Conservation (phyloP, 441 rosid genomes). For the Biscutella laevigata region DNA sequence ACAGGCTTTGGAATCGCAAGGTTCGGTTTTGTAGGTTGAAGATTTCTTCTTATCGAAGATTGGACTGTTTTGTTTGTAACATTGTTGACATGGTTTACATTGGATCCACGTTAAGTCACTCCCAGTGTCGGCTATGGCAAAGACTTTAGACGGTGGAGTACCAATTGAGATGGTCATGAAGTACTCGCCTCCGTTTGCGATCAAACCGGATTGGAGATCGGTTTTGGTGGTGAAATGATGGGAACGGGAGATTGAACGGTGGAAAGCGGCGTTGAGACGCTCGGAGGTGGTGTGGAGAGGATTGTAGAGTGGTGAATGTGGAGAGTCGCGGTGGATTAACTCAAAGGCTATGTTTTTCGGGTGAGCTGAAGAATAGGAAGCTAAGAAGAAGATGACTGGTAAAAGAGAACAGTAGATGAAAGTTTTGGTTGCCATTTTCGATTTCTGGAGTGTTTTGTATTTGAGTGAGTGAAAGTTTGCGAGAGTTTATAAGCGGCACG, state of each 20-base stretch:
- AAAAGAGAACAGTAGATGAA: conserved; percentile 4
- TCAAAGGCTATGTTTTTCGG: conserved; percentile 22
- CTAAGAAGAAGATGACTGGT: neutral
- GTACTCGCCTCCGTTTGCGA: conserved; percentile 21
- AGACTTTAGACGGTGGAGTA: conserved; percentile 28
- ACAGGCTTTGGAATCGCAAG: conserved; percentile 26
- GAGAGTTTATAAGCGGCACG: conserved; percentile 8
- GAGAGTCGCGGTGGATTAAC: conserved; percentile 41
- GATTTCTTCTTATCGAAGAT: conserved; percentile 31
- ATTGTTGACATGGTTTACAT: conserved; percentile 42
- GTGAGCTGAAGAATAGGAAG: conserved; percentile 7
- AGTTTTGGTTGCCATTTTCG: conserved; percentile 8
- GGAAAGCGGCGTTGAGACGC: conserved; percentile 25
- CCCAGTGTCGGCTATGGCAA: conserved; percentile 40
- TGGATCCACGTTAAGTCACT: conserved; percentile 50
- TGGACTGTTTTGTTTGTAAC: conserved; percentile 34
- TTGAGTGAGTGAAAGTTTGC: neutral
- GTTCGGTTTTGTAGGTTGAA: conserved; percentile 22
- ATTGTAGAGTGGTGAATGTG: conserved; percentile 33
- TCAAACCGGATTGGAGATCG: conserved; percentile 12
- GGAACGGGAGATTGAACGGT: conserved; percentile 28
- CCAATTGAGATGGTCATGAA: conserved; percentile 41
- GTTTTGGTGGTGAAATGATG: conserved; percentile 13
- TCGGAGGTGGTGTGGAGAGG: conserved; percentile 21
- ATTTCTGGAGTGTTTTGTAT: neutral